Percentiles rank a stretch among this genome's conserved stretches.
Conservation (phyloP, 352 stramenopile genomes). For the Globisporangium paddicum region DNA sequence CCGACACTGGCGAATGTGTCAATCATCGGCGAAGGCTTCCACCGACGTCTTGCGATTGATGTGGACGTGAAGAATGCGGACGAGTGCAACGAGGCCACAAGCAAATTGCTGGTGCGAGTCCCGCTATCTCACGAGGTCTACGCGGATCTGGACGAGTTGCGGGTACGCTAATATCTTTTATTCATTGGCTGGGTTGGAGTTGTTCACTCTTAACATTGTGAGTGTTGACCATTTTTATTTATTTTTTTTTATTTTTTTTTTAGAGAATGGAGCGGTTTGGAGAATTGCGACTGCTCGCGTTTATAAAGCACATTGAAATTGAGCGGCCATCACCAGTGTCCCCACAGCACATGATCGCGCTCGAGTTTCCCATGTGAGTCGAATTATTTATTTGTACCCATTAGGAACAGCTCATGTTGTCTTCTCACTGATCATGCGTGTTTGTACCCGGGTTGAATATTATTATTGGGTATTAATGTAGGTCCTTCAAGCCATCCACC, state of each 20-base stretch:
- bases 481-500: conserved; percentile 11
- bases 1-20: conserved; percentile 11
- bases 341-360: conserved; percentile 41
- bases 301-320: conserved; percentile 62
- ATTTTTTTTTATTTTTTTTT: conserved; percentile 8
- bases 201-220: neutral
- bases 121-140: conserved; percentile 40
- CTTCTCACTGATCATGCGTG: no score
- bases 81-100: conserved; percentile 1
- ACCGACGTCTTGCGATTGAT: conserved; percentile 34
- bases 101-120: conserved; percentile 26
- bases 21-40: conserved; percentile 36
- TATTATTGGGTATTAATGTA: neutral
- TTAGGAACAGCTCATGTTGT: neutral
- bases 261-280: conserved; percentile 59
- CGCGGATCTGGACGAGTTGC: conserved; percentile 52
- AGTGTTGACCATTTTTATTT: neutral
- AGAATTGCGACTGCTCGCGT: conserved; percentile 34
- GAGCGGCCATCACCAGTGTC: conserved; percentile 50
- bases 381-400: neutral
- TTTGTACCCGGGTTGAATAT: no score
- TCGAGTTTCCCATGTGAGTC: conserved; percentile 42
- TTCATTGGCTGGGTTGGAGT: neutral
- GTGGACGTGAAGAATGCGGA: conserved; percentile 15
- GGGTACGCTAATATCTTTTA: conserved; percentile 24